Evolutionary conservation across 176 grass and related monocot genomes (phyloP), one percentile per base, ranked within the genome.

Genomic region (Pontederia paniculata): DNA sequence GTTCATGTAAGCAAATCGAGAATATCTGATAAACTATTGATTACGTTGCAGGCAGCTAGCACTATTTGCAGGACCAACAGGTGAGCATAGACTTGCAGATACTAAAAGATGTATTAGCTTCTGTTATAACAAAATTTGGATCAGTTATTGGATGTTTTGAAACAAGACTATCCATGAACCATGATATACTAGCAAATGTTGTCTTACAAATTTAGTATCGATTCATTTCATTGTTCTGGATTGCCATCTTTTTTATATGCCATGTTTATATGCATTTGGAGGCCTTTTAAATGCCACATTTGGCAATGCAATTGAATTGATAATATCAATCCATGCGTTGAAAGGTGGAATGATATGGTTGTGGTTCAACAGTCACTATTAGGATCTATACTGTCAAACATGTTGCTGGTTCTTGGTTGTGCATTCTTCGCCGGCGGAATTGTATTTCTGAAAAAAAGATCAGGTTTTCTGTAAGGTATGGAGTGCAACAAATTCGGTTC

Each of bases 371-470:
- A 94, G 47, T 83, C 76, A 63, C 69, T 94, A 6, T 62, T 94
- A 4, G 88, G 88, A 67, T 94, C 79, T 21, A 86, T 94, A 76
- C 28, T 94, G 57, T 83, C 83, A 13, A 94, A 94, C 73, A 74
- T 86, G 69, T 78, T 94, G 8, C 76, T 94, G 21, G 83, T 94
- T 65, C 70, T 94, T 9, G 83, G 83, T 3, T 83, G 79, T 17
- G 79, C 83, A 18, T 94, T 94, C 57, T 86, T 94, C 52, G 43
- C 72, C n/a, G 79, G 88, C 50, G 88, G 88, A n/a, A 48, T 87
- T 37, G 20, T 80, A 21, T 86, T 74, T 0, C 68, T 77, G 7
- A 87, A 75, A n/a, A 58, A 72, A 41, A 2, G 76, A 87, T 47
- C 73, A 94, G 49, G 52, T 70, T 17, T 94, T 94, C 25, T 77